These are phyloP conservation scores for Termitomyces sp. DNA, from an alignment of 768 basidiomycete species.

Conservation along the genomic window DNA sequence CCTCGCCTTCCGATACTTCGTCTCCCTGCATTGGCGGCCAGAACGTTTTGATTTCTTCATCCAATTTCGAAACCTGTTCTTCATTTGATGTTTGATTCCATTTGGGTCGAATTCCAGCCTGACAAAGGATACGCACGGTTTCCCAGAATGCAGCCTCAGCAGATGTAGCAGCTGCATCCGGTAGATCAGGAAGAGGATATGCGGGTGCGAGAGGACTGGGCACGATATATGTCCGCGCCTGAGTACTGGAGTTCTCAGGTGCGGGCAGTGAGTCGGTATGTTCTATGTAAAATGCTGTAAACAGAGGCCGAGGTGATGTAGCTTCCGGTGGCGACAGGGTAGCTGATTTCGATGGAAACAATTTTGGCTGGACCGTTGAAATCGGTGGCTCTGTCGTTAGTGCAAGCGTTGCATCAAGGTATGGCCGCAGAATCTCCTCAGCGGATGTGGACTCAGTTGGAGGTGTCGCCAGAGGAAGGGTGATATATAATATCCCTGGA, in stretches of 20 bases:
- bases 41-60: conserved; percentile 5
- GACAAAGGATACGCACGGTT: conserved; percentile 26
- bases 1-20: conserved; percentile 10
- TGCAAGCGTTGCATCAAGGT: conserved; percentile 44
- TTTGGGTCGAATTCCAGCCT: conserved; percentile 1
- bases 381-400: conserved; percentile 13
- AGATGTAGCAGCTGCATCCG: conserved; percentile 50
- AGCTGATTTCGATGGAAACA: conserved; percentile 11
- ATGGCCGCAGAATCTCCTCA: conserved; percentile 47
- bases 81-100: conserved; percentile 7
- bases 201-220: conserved; percentile 26
- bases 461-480: conserved; percentile 37
- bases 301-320: conserved; percentile 33
- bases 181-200: conserved; percentile 40
- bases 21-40: conserved; percentile 15
- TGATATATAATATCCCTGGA: conserved; percentile 57
- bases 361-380: not conserved
- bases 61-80: not conserved
- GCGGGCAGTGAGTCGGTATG: conserved; percentile 15
- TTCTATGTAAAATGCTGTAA: conserved; percentile 55
- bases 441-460: conserved; percentile 20
- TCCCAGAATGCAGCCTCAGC: conserved; percentile 59
- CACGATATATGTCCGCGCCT: conserved; percentile 11
- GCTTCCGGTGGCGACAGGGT: not conserved
- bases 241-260: not conserved